Base-by-base conservation (phyloP, 352 stramenopile species). In the Globisporangium uncinulatum region DNA sequence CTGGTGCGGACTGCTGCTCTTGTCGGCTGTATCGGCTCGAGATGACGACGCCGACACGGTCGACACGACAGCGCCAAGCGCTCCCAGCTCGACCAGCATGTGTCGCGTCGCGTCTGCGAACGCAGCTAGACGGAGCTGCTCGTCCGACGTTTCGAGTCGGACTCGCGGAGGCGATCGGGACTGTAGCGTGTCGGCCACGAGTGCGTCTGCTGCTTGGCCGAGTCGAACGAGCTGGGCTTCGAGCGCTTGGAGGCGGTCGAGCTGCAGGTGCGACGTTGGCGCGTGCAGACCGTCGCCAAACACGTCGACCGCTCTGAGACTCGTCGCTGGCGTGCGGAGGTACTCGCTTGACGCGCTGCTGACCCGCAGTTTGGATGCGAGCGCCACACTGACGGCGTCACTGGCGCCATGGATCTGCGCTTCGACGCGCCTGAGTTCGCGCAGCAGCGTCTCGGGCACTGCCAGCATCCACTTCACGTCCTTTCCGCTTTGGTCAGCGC, bases 401-500 rank as follows among this genome's bases (percentile, higher is more conserved):
- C 49, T 59, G 8, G 67, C 57, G 20, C 44, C 43, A 36, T 52
- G 58, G 21, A 81, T 68, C 20, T 81, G 69, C 6, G 54, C 54
- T 32, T 80, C 69, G 3, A 76, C 52, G 13, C 63, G 58, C 14
- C 57, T 61, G 5, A 81, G 56, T 45, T 81, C 69, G 36, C 59
- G 46, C 48, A 76, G 31, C 14, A 81, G 62, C 14, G 58, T 66
- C 24, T 74, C 59, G 3, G 72, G 69, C 17, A 73, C 62, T 29
- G 61, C 72, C 21, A 81, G 46, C 64, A 81, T 81, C 72, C 69
- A 81, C 32, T 73, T 76, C 21, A 66, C 62, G 11, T 46, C 31
- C 19, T 69, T 62, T 9, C 50, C 50, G 34, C 31, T 59, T 32
- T 73, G 57, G 2, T 81, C 73, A 2, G 74, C 78, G 32, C 75